Conservation (phyloP, 371 early-diverging fungal genomes). For the Phascolomyces articulosus region DNA sequence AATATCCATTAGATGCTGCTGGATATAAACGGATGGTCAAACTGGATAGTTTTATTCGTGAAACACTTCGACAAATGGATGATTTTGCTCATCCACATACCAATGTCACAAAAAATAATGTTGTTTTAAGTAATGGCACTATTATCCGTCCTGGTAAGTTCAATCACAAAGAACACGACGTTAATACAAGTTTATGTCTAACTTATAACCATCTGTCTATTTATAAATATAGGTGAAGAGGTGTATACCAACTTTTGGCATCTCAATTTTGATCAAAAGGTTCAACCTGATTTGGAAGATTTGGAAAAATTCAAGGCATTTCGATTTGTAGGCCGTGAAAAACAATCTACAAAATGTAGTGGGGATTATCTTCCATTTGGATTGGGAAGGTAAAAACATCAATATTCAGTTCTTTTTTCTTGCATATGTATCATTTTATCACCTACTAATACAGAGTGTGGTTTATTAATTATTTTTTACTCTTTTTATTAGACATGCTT, state of each 20-base stretch:
- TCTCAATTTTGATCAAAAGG: slow-evolving; percentile 11
- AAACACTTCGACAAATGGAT: slow-evolving; percentile 30
- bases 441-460: neutral
- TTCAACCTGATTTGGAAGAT: slow-evolving; percentile 27
- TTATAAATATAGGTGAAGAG: slow-evolving; percentile 38
- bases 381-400: slow-evolving; percentile 45
- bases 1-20: slow-evolving; percentile 16
- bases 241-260: slow-evolving; percentile 33
- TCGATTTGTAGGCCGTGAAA: slow-evolving; percentile 44
- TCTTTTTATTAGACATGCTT: slow-evolving; percentile 18
- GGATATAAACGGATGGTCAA: slow-evolving; percentile 39
- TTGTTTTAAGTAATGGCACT: slow-evolving; percentile 43
- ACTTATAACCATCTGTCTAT: no score
- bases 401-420: neutral
- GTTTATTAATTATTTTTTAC: neutral
- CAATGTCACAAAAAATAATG: slow-evolving; percentile 22
- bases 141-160: slow-evolving; percentile 40
- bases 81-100: slow-evolving; percentile 32
- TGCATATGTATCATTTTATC: no score
- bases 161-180: neutral
- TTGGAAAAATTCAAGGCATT: slow-evolving; percentile 41
- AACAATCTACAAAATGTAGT: slow-evolving; percentile 38
- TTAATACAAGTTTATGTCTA: no score
- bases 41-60: slow-evolving; percentile 57
- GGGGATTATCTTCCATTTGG: slow-evolving; percentile 51